Evolutionary conservation across 164 flowering plant species (phyloP), one percentile per base, ranked within the genome.

Genomic region (Stephania cephalantha): DNA sequence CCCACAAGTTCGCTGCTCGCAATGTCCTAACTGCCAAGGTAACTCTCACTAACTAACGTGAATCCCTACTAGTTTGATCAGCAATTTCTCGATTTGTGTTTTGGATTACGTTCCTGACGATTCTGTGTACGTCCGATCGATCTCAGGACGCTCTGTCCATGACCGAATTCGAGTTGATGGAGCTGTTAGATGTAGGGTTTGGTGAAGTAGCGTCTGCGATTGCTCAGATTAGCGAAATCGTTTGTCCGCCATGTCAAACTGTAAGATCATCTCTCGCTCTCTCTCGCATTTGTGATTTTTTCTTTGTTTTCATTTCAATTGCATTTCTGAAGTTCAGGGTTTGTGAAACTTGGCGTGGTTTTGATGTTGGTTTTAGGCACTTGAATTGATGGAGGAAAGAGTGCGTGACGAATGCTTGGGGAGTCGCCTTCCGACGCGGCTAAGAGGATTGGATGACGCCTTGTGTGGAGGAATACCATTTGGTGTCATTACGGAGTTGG

Each of bases 401-500:
- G 67, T 73, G 15, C 76, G 75, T 20, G 85, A 79, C 74, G 90
- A 84, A 79, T 66, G 78, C 73, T 77, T 86, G 69, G 77, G 80
- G 48, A 90, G 92, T 46, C 91, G 89, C 84, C 86, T 91, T 77
- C 89, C 90, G 15, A 90, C 96, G 1, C 71, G 80, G 30, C 77
- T 93, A 61, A 89, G 84, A 81, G 98, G 98, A 31, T 71, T 91
- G 52, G 96, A 93, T 79, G 78, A 82, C 29, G 93, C 91, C 44
- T 82, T 93, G 69, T 87, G 88, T 64, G 98, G 98, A 76, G 98
- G 98, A 78, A 84, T 93, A 74, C 98, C 98, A 9, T 91, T 84
- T 81, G 91, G 98, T 71, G 91, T 88, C 74, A 75, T 91, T 75
- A 93, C 95, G 1, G 98, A 93, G 84, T 76, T 91, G 73, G 98